Conservation (phyloP, 2,329 filamentous ascomycete species). For the Cladosporium velox region DNA sequence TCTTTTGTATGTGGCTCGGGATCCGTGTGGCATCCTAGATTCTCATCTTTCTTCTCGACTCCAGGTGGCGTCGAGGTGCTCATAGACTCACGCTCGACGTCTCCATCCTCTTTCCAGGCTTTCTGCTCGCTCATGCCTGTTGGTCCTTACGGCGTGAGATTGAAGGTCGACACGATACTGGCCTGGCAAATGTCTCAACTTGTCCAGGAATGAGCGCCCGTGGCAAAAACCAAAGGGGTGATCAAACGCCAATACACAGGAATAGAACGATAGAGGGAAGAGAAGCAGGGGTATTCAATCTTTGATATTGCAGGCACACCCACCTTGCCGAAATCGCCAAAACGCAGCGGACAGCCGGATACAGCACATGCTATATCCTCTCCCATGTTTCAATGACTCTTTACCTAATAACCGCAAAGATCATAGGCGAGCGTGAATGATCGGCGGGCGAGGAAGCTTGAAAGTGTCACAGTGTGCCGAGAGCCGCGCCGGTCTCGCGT, state of each 20-base stretch:
- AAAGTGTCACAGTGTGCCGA: constrained; percentile 13
- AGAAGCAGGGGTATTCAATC: neutral
- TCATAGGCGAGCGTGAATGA: neutral
- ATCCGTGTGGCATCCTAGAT: neutral
- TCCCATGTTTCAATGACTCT: constrained; percentile 14
- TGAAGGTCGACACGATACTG: neutral
- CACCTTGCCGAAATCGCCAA: neutral
- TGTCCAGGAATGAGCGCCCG: neutral
- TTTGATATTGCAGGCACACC: neutral
- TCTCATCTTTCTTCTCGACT: neutral
- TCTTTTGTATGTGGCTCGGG: neutral
- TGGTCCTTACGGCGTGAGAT: neutral
- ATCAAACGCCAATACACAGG: neutral
- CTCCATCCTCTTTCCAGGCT: constrained; percentile 56
- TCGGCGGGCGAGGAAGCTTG: neutral
- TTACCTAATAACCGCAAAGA: constrained; percentile 20
- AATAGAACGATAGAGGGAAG: neutral
- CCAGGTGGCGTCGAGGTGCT: neutral
- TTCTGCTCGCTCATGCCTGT: constrained; percentile 28
- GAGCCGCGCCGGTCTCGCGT: constrained; percentile 8
- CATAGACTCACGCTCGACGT: constrained; percentile 12
- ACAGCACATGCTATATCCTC: neutral
- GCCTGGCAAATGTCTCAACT: neutral
- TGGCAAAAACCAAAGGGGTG: neutral
- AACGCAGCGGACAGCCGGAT: neutral